Base-by-base conservation (phyloP, 129 eudicot species). In the Flaveria ramosissima region DNA sequence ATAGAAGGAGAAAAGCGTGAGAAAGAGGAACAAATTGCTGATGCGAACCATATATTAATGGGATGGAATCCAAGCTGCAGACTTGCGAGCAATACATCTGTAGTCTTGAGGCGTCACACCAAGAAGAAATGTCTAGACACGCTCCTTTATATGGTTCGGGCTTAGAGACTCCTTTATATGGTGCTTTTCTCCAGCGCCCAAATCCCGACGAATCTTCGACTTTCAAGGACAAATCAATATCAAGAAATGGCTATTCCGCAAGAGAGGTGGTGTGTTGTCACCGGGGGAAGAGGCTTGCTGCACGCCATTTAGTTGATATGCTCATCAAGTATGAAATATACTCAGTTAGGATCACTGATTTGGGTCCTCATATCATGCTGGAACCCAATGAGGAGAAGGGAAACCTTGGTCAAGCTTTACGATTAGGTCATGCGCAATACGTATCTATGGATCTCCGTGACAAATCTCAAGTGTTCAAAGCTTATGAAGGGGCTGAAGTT, bases 221-320 rank as follows among this genome's bases (percentile, higher is more conserved):
- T n/a, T n/a, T n/a, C 15, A 65, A 74, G 83, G 74, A 53, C 1
- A 19, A 53, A 78, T 71, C 17, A 20, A 16, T 63, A 46, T 51
- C 68, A 24, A 53, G 74, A 72, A 78, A 88, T 85, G 88, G 74
- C 75, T 36, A 86, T 73, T 67, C 61, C 71, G 20, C 86, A 80
- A 79, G 96, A 85, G 87, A 82, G 90, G 62, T 93, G 97, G 98
- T 93, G 97, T 81, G 86, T 93, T 70, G 98, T 93, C 64, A 91
- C 98, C 7, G 98, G 98, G 10, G 98, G 98, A 68, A 81, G 98
- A 73, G 98, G 98, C 24, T 93, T 68, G 98, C 96, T n/a, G 98
- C 98, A 19, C 84, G 98, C 13, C 93, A 93, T 83, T 68, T 93
- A 86, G 98, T 93, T 75, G 89, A 79, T 70, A 93, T 89, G 96